Evolutionary conservation across 257 asterid genomes (phyloP).

Genomic region (Petrea volubilis): DNA sequence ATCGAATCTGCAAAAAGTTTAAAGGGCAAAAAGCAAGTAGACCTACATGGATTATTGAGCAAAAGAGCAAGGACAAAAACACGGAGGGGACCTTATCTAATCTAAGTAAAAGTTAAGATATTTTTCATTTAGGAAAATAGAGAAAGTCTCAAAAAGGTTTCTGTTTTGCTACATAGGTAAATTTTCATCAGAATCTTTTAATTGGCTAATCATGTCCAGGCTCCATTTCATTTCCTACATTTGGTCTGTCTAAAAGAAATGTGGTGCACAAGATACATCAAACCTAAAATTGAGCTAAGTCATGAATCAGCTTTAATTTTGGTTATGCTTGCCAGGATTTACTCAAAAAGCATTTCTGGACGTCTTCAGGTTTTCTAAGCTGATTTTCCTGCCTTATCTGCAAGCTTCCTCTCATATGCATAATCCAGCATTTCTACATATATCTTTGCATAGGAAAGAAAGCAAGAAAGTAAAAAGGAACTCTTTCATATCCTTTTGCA

Average conservation of each 20-base stretch:
- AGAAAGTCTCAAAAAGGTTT: not conserved
- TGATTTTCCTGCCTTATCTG: not conserved
- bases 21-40: not conserved
- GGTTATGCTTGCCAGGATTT: too few species aligned
- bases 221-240: too few species aligned
- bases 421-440: not conserved
- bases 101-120: not conserved
- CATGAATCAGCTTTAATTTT: too few species aligned
- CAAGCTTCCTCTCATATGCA: not conserved
- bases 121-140: not conserved
- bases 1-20: not conserved
- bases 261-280: too few species aligned
- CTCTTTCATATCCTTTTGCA: conserved; percentile 12
- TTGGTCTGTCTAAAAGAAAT: too few species aligned
- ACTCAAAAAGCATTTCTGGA: too few species aligned
- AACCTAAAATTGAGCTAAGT: too few species aligned
- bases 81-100: too few species aligned
- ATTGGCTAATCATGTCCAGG: not conserved
- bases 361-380: too few species aligned
- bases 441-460: not conserved
- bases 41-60: not conserved
- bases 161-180: not conserved
- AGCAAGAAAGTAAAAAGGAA: not conserved
- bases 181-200: not conserved
- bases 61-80: not conserved